Conservation (phyloP, 2,329 filamentous ascomycete species). For the Chlorencoelia australis region DNA sequence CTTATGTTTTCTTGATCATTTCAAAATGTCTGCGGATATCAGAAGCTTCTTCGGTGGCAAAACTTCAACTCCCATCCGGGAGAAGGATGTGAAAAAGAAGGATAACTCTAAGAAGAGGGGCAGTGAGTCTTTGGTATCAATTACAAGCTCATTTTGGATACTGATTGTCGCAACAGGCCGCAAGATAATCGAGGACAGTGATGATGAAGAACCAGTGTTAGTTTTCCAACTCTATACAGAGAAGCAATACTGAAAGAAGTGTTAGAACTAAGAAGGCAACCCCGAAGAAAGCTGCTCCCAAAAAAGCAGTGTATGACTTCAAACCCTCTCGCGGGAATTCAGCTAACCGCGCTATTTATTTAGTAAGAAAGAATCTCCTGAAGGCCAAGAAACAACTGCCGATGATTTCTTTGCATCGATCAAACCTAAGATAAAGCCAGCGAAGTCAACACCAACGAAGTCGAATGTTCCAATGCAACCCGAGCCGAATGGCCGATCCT, state of each 20-base stretch:
- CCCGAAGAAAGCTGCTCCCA: constrained; percentile 46
- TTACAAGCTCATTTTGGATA: constrained; percentile 2
- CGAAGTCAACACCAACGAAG: constrained; percentile 19
- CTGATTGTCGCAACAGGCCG: constrained; percentile 36
- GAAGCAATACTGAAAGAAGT: constrained; percentile 15
- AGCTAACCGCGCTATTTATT: background rate
- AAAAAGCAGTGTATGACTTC: constrained; percentile 44
- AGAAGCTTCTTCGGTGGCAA: constrained; percentile 82
- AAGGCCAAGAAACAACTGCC: constrained; percentile 26
- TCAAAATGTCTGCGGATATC: constrained; percentile 73
- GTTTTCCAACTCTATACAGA: constrained; percentile 8
- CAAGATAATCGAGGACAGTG: constrained; percentile 72
- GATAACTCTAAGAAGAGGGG: constrained; percentile 26
- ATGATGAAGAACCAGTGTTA: constrained; percentile 54
- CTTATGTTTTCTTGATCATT: too few species aligned
- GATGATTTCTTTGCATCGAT: constrained; percentile 28
- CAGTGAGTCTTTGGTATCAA: constrained; percentile 8
- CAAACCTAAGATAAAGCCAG: constrained; percentile 21
- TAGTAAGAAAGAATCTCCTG: constrained; percentile 24
- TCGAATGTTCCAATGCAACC: constrained; percentile 9
- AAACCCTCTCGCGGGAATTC: background rate
- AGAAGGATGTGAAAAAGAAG: constrained; percentile 30
- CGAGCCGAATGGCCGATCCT: constrained; percentile 18
- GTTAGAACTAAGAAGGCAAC: constrained; percentile 33
- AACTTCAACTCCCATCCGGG: constrained; percentile 42